Base-by-base conservation (phyloP, 345 rosid genomes). In the Mallotus nudiflorus region DNA sequence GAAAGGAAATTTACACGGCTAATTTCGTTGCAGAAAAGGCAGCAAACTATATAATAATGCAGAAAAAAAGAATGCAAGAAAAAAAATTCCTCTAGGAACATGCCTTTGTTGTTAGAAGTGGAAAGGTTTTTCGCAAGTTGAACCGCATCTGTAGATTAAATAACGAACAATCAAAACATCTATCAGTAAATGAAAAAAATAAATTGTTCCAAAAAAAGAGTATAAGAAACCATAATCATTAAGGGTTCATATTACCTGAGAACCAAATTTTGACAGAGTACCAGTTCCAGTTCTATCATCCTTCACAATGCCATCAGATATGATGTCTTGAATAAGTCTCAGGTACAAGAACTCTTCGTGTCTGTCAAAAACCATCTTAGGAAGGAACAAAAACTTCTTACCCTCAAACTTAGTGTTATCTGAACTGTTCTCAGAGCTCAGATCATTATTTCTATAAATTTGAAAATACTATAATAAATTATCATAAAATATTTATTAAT, bases 271-370 rank as follows among this genome's bases (percentile, higher is more conserved):
- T 33, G 98, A 91, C 44, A 86, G 68, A 74, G 89, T 87, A 55
- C 98, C 98, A 56, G 99, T 91, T 74, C 96, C 90, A 11, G 97
- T 89, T 62, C 97, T 85, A 67, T 87, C 92, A 70, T 78, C 91
- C 80, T 83, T 94, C 65, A 75, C 27, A 74, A 57, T 86, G 22
- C 96, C 98, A 75, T 77, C 73, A 24, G 82, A 80, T 71, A 94
- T 78, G 66, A 91, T 84, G 48, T 87, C 89, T 71, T 86, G 70
- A 62, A 91, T 85, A 82, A 88, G 82, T 66, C 73, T 86, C 69
- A 91, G 81, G 71, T 94, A 91, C 67, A 85, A 35, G 73, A 77
- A 82, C 86, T 91, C 97, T 67, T 91, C 95, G 9, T 90, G 97
- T 52, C 84, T 85, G 75, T 91, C 89, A 66, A 85, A 84, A 64